phyloP scores from a whole-genome alignment of 495 filamentous ascomycete species.

The Neurospora terricola region DNA sequence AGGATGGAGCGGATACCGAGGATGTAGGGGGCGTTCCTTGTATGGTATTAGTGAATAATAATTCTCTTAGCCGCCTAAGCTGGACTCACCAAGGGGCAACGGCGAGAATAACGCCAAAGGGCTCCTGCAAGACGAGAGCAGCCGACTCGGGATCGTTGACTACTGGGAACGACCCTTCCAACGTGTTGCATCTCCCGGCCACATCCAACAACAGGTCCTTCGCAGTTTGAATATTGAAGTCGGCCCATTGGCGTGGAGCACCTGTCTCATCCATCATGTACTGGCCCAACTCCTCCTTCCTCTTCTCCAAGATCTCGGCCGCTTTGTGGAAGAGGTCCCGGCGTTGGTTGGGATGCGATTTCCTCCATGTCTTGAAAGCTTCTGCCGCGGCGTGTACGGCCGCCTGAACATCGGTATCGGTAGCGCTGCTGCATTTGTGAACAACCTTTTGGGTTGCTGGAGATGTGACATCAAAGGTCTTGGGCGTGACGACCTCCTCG shows the following conservation, averaged over 20 bases:
- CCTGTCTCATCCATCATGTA: conserved; percentile 66
- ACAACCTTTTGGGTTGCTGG: conserved; percentile 54
- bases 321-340: conserved; percentile 64
- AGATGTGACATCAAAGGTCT: conserved; percentile 56
- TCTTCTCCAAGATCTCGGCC: conserved; percentile 53
- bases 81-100: conserved; percentile 70
- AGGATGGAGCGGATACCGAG: conserved; percentile 57
- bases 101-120: conserved; percentile 68
- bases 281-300: conserved; percentile 51
- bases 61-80: neutral
- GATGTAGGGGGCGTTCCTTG: conserved; percentile 66
- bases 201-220: conserved; percentile 58
- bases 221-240: conserved; percentile 54
- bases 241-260: conserved; percentile 39
- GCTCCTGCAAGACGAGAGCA: conserved; percentile 71
- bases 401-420: conserved; percentile 47
- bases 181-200: conserved; percentile 50
- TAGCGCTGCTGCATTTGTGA: conserved; percentile 52
- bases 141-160: conserved; percentile 42
- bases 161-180: conserved; percentile 54
- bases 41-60: conserved; percentile 13
- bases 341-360: conserved; percentile 48
- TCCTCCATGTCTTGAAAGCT: conserved; percentile 64
- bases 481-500: conserved; percentile 48
- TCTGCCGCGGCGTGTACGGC: conserved; percentile 56